Evolutionary conservation across 768 basidiomycete genomes (phyloP), one percentile per base, ranked within the genome.

Genomic region (Podaxis sp.): DNA sequence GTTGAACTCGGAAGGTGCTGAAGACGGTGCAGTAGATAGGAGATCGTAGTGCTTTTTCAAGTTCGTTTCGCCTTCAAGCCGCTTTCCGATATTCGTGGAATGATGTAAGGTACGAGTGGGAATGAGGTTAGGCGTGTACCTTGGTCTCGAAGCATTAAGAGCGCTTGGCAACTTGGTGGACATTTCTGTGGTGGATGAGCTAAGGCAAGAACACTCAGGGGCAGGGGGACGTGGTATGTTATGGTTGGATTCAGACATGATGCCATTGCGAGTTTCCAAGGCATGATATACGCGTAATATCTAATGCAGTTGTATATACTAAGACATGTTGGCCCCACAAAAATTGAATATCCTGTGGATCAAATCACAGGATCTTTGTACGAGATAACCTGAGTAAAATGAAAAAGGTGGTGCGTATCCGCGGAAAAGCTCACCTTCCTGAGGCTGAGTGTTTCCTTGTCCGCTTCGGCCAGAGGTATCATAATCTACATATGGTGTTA

Each of bases 371-470:
- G 40, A 3, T 18, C 13, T 42, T 42, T 18, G n/a, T 14, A 13
- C n/a, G 4, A 42, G 5, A 13, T 14, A 5, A 5, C 13, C n/a
- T 42, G 40, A 42, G 40, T 42, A 5, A n/a, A 42, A n/a, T 13
- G 4, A 5, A 4, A 14, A 42, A 42, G 42, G 4, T 13, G 14
- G 3, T 32, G 21, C 14, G 25, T 10, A 4, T 10, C 42, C 5
- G 21, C 7, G 7, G 16, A 37, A 37, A 21, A 21, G 18, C 56
- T 10, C 44, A 57, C 46, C 46, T 35, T n/a, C 6, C 10, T 57
- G 56, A 36, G 56, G 56, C 23, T 57, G 56, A n/a, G 56, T 57
- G 13, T 57, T 37, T 18, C 56, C 56, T 21, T 32, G 32, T 32
- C 32, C 32, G 32, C 40, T 44, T 25, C 56, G 23, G 2, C 18